Evolutionary conservation across 1,284 basidiomycete species (phyloP), one percentile per base, ranked within the genome.

Genomic region (Pyrrhoderma lamaoense): DNA sequence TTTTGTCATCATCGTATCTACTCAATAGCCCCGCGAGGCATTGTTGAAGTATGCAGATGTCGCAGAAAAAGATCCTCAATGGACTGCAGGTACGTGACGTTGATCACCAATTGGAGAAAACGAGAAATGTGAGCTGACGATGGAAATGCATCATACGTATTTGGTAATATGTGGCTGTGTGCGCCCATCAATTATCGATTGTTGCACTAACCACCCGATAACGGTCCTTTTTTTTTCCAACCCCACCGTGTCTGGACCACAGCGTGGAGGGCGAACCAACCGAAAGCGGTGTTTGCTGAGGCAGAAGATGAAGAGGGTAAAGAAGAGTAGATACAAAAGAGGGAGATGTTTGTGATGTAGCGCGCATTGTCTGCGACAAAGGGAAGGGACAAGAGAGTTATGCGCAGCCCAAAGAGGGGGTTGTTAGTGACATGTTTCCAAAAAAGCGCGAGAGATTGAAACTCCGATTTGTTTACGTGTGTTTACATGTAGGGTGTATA

Each of bases 21-120:
- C 5, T n/a, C 56, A 53, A 58, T 56, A 98, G 89, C 95, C 95
- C 27, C 84, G 95, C 57, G 93, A 97, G 70, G 95, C 95, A 2
- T 71, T 99, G 57, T 85, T 99, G 75, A 93, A 86, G 69, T 98
- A 95, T 62, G 95, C 94, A 18, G 72, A 84, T 19, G 66, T 72
- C 58, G 84, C 84, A 60, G 80, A 90, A 25, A 70, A 76, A 53
- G 84, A 93, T 64, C 87, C 86, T 45, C 76, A 81, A 60, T 93
- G 85, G 84, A 93, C 90, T 27, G 70, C 67, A 68, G 89, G 89
- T 85, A 68, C 74, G 85, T 71, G 59, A 48, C 49, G 58, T 67
- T 59, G 36, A 42, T 47, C 27, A 35, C 44, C 48, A 45, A 19
- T 36, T 31, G 37, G 21, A 34, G 45, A 31, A 31, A 31, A 31